Evolutionary conservation across 805 yeast species (phyloP), one percentile per base, ranked within the genome.

Genomic region (Saturnispora galanensis): DNA sequence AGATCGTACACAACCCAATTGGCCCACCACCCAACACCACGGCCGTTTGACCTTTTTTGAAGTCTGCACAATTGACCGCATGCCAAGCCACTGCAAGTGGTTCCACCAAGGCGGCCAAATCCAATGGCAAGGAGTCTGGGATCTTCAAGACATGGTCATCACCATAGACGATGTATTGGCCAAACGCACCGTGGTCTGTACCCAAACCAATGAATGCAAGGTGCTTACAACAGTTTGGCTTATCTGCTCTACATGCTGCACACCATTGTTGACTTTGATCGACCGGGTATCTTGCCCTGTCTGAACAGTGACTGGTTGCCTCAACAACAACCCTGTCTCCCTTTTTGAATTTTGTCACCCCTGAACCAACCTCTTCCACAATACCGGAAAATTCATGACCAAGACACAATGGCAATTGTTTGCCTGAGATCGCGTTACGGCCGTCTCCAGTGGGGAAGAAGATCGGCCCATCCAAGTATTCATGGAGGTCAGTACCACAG

Each of bases 301-400:
- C 59, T 55, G 67, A 53, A 52, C 65, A 81, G 34, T 76, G 76
- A 31, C 77, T 76, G 1, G 79, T 69, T 6, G 83, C 79, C 52
- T 79, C 84, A 18, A 79, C 72, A 16, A 74, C 79, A 30, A 81
- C 85, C 38, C 72, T 71, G 55, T 77, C 80, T 11, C 83, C 83
- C 2, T 63, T 60, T 50, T 69, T 59, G 26, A 74, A 59, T 12
- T 58, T 57, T 0, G 60, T 59, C 5, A 77, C 81, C 15, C 50
- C 65, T 0, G 63, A 35, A 31, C 84, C 84, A 30, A 75, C 59
- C 32, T 60, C 70, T 21, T 41, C 49, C 15, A 59, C 59, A 13
- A 51, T 40, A 26, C 64, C 64, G 9, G 58, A 52, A 28, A 57
- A 55, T 44, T 59, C 64, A 43, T 59, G 63, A 12, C 64, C 84